A percentile compares a stretch with the other conserved stretches of the same genome.
Conservation (phyloP, 192 early-diverging fungal genomes). For the Podila minutissima region DNA sequence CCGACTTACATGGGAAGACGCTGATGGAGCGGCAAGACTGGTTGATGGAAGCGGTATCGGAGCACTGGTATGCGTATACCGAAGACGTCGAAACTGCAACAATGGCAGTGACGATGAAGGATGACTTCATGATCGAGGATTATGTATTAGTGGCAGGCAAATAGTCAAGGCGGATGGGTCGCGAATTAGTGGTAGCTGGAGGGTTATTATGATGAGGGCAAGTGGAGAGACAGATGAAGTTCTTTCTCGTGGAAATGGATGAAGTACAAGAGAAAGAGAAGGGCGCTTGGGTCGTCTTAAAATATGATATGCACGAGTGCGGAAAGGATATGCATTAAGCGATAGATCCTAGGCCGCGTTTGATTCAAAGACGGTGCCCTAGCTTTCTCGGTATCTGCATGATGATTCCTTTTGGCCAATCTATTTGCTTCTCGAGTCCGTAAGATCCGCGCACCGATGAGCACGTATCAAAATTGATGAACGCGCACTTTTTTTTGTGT, state of each 20-base stretch:
- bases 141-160: not conserved
- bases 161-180: not conserved
- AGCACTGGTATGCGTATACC: not conserved
- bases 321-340: too few relatives aligned
- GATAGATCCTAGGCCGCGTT: too few relatives aligned
- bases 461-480: too few relatives aligned
- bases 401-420: too few relatives aligned
- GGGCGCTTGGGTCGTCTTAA: too few relatives aligned
- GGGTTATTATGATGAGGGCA: not conserved
- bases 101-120: not conserved
- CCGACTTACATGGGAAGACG: not conserved
- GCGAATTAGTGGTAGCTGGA: not conserved
- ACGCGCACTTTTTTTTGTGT: too few relatives aligned
- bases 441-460: too few relatives aligned
- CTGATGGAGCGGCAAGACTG: conserved; percentile 5
- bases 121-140: not conserved
- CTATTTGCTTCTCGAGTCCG: too few relatives aligned
- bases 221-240: not conserved
- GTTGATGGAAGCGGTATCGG: not conserved
- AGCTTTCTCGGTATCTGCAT: too few relatives aligned
- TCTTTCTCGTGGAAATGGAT: not conserved
- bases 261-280: too few relatives aligned
- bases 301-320: too few relatives aligned
- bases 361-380: too few relatives aligned
- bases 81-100: not conserved